Conservation (phyloP, 371 early-diverging fungal species). For the Lichtheimia ramosa region DNA sequence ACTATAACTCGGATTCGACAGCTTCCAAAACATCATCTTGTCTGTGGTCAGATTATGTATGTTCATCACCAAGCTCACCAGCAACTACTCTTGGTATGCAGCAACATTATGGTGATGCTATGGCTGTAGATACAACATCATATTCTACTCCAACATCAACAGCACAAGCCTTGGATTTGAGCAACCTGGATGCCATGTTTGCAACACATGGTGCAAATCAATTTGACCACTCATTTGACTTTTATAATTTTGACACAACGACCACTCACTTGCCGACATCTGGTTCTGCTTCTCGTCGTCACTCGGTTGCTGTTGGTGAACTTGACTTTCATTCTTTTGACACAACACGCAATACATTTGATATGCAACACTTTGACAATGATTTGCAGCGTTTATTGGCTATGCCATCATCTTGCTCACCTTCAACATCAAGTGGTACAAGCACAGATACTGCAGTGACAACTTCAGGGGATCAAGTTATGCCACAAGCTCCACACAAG, state of each 20-base stretch:
- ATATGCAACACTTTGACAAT: slow-evolving; percentile 14
- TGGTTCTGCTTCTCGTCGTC: slow-evolving; percentile 21
- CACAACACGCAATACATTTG: slow-evolving; percentile 12
- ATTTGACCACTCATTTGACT: background rate
- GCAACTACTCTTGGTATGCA: slow-evolving; percentile 2
- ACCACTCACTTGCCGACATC: background rate
- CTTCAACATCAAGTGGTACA: background rate
- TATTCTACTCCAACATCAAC: background rate
- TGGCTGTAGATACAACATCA: background rate
- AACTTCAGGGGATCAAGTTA: background rate
- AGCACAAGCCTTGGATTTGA: slow-evolving; percentile 1
- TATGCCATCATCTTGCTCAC: slow-evolving; percentile 9
- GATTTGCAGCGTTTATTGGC: slow-evolving; percentile 19
- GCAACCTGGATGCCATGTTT: slow-evolving; percentile 5
- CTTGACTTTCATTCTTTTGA: slow-evolving; percentile 17
- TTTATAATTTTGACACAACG: background rate
- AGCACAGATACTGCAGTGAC: background rate
- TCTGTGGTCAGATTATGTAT: slow-evolving; percentile 25
- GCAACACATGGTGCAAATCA: background rate
- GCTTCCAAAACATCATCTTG: background rate
- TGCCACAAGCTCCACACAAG: slow-evolving; percentile 12
- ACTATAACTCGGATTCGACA: slow-evolving; percentile 1
- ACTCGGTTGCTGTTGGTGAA: slow-evolving; percentile 30
- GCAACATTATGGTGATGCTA: background rate
- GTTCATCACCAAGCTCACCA: slow-evolving; percentile 22